Evolutionary conservation across 306 rosid species (phyloP).

Genomic region (Psophocarpus tetragonolobus): DNA sequence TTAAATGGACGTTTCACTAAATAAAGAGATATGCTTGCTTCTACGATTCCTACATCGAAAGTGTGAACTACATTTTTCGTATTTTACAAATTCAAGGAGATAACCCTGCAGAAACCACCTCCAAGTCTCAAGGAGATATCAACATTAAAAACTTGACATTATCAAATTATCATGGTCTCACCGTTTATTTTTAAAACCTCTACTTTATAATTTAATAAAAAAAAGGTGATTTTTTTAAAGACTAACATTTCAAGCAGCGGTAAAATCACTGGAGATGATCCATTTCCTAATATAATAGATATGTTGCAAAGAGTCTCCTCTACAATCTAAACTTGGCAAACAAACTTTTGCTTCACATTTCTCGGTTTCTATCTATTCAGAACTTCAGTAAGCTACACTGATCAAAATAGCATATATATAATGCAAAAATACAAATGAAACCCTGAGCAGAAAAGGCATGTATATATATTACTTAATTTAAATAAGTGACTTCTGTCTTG

Average conservation of each 20-base stretch:
- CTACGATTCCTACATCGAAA: no score
- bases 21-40: no score
- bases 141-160: no score
- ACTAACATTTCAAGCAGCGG: background rate
- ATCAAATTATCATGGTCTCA: no score
- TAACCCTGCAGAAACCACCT: background rate
- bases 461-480: constrained; percentile 31
- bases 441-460: background rate
- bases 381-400: background rate
- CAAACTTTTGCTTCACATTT: background rate
- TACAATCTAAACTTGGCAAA: background rate
- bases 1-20: no score
- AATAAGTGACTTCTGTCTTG: constrained; percentile 20
- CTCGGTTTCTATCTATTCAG: background rate
- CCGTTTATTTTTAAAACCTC: no score
- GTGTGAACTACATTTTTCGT: no score
- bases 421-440: constrained; percentile 2
- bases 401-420: background rate
- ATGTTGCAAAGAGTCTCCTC: background rate
- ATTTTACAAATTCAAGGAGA: no score
- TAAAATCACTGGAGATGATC: background rate
- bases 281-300: background rate
- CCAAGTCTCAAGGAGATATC: background rate
- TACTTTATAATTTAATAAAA: no score
- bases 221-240: no score